Percentiles rank a stretch among this genome's conserved stretches.
These are phyloP conservation scores for Myotisia sp. DNA, from an alignment of 2,329 filamentous ascomycete species.

Conservation along the genomic window DNA sequence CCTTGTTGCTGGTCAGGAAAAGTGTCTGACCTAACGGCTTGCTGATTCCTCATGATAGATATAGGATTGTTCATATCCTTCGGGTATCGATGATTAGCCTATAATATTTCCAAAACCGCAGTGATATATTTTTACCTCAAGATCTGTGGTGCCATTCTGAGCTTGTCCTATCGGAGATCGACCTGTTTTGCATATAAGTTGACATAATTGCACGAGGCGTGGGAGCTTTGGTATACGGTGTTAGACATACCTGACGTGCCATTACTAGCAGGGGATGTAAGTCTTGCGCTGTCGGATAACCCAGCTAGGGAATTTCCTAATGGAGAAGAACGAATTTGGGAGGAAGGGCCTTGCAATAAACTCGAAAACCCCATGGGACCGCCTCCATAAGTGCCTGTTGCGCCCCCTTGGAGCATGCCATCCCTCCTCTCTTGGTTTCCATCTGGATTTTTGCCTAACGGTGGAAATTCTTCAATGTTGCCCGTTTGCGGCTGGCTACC, in stretches of 20 bases:
- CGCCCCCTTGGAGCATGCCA: slow-evolving; percentile 28
- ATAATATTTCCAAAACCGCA: slow-evolving; percentile 1
- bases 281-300: slow-evolving; percentile 19
- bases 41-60: slow-evolving; percentile 17
- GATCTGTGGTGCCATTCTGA: slow-evolving; percentile 31
- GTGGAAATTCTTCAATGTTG: slow-evolving; percentile 47
- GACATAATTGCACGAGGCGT: too few species aligned
- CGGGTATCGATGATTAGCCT: not conserved
- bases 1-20: slow-evolving; percentile 22
- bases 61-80: slow-evolving; percentile 8
- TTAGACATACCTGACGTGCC: slow-evolving; percentile 20
- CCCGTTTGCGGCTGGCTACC: slow-evolving; percentile 40
- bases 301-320: slow-evolving; percentile 26
- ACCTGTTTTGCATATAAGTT: too few species aligned
- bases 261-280: slow-evolving; percentile 22
- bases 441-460: slow-evolving; percentile 37
- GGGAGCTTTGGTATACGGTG: too few species aligned
- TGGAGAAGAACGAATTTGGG: slow-evolving; percentile 21
- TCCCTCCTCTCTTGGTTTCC: slow-evolving; percentile 10
- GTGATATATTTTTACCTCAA: slow-evolving; percentile 20
- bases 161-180: slow-evolving; percentile 29
- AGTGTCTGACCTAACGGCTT: slow-evolving; percentile 15
- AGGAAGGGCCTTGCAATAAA: slow-evolving; percentile 27
- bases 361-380: slow-evolving; percentile 30
- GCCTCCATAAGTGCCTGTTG: slow-evolving; percentile 29